Percentiles rank a stretch among this genome's conserved stretches.
Evolutionary conservation across 2,329 filamentous ascomycete species (phyloP).

Genomic region (Calonectria honghensis): DNA sequence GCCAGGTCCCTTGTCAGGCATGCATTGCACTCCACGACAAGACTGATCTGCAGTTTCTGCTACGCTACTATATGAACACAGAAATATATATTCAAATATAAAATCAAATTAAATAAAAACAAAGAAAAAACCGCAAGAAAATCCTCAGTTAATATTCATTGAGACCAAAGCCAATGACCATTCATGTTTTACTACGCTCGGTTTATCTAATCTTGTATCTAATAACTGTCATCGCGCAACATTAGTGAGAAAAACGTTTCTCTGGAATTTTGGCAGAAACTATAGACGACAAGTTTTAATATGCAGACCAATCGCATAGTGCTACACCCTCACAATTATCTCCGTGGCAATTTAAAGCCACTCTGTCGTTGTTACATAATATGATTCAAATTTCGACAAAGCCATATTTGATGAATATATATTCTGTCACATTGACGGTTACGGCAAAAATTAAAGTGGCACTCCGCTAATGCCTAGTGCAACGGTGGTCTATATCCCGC

Average conservation of each 20-base stretch:
- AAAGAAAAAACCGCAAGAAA: neutral
- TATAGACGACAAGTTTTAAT: neutral
- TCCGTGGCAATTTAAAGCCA: neutral
- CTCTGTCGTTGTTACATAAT: neutral
- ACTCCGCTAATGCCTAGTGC: too few relatives aligned
- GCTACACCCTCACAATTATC: neutral
- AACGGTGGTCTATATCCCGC: too few relatives aligned
- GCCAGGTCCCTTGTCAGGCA: neutral
- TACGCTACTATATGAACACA: neutral
- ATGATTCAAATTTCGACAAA: neutral
- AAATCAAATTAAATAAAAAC: neutral
- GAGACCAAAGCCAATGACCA: neutral
- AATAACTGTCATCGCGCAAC: neutral
- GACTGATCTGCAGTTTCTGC: neutral
- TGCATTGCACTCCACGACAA: neutral
- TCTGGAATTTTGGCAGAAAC: neutral
- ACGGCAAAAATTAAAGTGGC: too few relatives aligned
- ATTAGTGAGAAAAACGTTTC: neutral
- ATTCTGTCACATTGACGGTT: neutral
- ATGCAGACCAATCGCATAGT: neutral
- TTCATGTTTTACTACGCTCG: neutral
- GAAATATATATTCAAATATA: neutral
- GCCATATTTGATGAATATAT: neutral
- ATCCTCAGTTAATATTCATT: neutral
- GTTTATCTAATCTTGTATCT: neutral